These are phyloP conservation scores for Microbotryum scabiosae DNA, from an alignment of 1,284 basidiomycete species.

Conservation along the genomic window DNA sequence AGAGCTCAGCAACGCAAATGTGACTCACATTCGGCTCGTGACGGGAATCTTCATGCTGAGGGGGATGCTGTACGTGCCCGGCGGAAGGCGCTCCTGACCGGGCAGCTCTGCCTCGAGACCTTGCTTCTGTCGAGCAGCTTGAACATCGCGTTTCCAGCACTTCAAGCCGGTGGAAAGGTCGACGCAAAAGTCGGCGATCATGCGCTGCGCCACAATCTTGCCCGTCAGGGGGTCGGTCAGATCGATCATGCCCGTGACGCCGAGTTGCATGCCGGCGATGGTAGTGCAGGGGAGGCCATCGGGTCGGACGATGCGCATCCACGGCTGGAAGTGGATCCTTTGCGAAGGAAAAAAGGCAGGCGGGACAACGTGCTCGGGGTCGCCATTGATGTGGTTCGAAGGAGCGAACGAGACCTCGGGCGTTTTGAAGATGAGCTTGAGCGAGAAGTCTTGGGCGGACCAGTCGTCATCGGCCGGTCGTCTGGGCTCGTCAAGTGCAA, in stretches of 20 bases:
- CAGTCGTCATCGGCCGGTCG: slow-evolving; percentile 13
- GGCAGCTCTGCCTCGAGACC: slow-evolving; percentile 8
- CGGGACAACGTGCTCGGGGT: slow-evolving; percentile 23
- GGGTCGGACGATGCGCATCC: slow-evolving; percentile 30
- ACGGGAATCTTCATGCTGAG: slow-evolving; percentile 37
- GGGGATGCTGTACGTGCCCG: slow-evolving; percentile 37
- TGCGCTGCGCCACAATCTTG: slow-evolving; percentile 31
- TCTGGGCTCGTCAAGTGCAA: not conserved
- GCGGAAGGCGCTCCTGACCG: slow-evolving; percentile 30
- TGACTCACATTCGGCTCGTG: no score
- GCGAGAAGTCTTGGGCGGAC: slow-evolving; percentile 25
- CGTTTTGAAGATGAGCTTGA: slow-evolving; percentile 28
- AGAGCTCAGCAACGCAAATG: no score
- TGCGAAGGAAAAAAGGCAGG: slow-evolving; percentile 38
- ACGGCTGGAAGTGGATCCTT: slow-evolving; percentile 36
- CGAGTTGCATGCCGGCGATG: slow-evolving; percentile 37
- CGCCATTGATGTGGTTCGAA: not conserved
- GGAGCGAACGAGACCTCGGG: not conserved
- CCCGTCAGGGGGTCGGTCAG: slow-evolving; percentile 29
- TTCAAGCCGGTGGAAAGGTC: slow-evolving; percentile 35
- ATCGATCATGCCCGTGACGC: slow-evolving; percentile 37
- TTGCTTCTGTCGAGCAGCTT: slow-evolving; percentile 9
- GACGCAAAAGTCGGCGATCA: slow-evolving; percentile 38
- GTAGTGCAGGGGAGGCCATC: slow-evolving; percentile 28
- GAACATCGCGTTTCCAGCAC: slow-evolving; percentile 38